Evolutionary conservation across 2,329 filamentous ascomycete species (phyloP), one percentile per base, ranked within the genome.

Genomic region (Claviceps monticola): DNA sequence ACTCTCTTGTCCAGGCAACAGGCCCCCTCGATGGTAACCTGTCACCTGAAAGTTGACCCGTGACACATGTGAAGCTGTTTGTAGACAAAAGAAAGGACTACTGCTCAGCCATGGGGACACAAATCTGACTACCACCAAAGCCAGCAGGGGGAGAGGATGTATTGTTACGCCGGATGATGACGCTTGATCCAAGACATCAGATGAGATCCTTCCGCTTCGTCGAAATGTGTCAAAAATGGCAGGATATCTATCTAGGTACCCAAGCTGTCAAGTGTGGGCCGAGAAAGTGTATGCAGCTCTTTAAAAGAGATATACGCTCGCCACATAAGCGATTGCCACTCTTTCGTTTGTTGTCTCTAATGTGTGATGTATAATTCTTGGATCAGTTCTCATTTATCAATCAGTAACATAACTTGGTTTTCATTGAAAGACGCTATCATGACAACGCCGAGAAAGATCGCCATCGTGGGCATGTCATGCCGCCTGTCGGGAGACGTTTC

Each of bases 381-480:
- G 4, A 34, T 11, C 0, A 4, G 7, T n/a, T 29, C n/a, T 29
- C 26, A 8, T 41, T 4, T 1, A 41, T n/a, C 16, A 7, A 16
- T 9, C 4, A 4, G 2, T 41, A n/a, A 8, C 4, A 17, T 8
- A n/a, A 41, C 9, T 4, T 9, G 8, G 6, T 17, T n/a, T 17
- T 4, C 1, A 3, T 39, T 9, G 1, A 7, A 38, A 34, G 17
- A 13, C 43, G 6, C 21, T 6, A 49, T 36, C 19, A 54, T 54
- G 52, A n/a, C 49, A 48, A 17, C 44, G 36, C 37, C 46, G 4
- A 23, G 49, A n/a, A 48, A 49, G 4, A 55, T 60, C 26, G 58
- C 58, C 46, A 50, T 60, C 42, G 54, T 59, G 37, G 58, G 58
- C 5, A 57, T 59, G 53, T 54, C 58, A 2, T 59, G 58, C 46